Conservation (phyloP, 306 rosid genomes). For the Biancaea sappan region DNA sequence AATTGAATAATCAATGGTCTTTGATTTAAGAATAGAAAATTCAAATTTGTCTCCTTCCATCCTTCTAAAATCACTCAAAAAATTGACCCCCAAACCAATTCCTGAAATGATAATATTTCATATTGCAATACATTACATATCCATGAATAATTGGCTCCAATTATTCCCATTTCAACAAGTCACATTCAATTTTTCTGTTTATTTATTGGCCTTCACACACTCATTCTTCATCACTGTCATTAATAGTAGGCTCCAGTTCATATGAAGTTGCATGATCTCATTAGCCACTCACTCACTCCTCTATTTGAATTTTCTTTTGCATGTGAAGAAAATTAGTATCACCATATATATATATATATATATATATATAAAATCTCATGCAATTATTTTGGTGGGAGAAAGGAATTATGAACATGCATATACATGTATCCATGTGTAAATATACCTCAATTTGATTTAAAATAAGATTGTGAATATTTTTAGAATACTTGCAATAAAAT, state of each 20-base stretch:
- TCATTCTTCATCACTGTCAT: conserved; percentile 14
- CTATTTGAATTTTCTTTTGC: conserved; percentile 6
- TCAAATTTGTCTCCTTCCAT: background rate
- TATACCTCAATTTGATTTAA: background rate
- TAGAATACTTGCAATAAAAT: background rate
- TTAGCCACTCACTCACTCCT: background rate
- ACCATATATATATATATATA: no score
- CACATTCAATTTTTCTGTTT: background rate
- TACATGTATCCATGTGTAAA: background rate
- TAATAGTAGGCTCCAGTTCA: background rate
- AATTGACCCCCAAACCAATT: background rate
- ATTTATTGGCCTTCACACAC: background rate
- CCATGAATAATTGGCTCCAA: background rate
- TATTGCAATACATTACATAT: background rate
- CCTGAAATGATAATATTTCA: no score
- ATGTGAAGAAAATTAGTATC: conserved; percentile 9
- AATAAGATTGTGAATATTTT: background rate
- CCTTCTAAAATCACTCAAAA: background rate
- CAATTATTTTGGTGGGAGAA: conserved; percentile 2
- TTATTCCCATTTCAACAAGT: background rate
- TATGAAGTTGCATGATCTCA: conserved; percentile 15
- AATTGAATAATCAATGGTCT: background rate
- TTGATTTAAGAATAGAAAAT: no score
- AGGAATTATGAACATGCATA: background rate
- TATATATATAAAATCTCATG: no score